Evolutionary conservation across 1,139 yeast species (phyloP), one percentile per base, ranked within the genome.

Genomic region (Geotrichum citri-aurantii): DNA sequence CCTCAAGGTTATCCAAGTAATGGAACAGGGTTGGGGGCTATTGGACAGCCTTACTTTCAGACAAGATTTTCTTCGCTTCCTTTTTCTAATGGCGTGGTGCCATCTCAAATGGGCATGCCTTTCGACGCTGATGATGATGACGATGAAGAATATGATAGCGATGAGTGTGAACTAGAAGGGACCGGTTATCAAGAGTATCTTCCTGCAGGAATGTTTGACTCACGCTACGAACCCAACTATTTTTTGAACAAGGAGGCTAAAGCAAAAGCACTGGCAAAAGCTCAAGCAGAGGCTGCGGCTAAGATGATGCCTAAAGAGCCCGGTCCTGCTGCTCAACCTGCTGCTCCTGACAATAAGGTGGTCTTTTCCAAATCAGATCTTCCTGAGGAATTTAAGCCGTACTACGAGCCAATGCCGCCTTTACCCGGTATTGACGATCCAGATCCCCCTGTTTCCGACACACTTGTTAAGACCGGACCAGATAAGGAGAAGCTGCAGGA

Each of bases 341-440:
- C 24, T 10, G n/a, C 46, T 21, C 52, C 56, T 2, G 48, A 48
- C 14, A 48, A 46, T 26, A 23, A 37, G n/a, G 48, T 47, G 3
- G 48, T 29, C 6, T 29, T 33, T 14, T 40, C 53, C 4, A 50
- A 37, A 5, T 46, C 40, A 7, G 26, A 37, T 26, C 31, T 50
- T 37, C 31, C 40, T 23, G 53, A 50, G 17, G 53, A 50, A 24
- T n/a, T 21, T 33, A 50, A 50, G 53, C 33, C 47, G 11, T 40
- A 21, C 29, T 50, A 50, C 6, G 53, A 50, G 19, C 53, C 53
- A 19, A 52, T 52, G 55, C 55, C 55, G 1, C 55, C 55, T 46
- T 29, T 55, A 29, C 57, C 57, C 6, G 54, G 54, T 14, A 46
- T 55, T 29, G 57, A 55, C 17, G 54, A 50, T 29, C 50, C 50